Conservation (phyloP, 2,329 filamentous ascomycete species). For the Epichloe festucae region DNA sequence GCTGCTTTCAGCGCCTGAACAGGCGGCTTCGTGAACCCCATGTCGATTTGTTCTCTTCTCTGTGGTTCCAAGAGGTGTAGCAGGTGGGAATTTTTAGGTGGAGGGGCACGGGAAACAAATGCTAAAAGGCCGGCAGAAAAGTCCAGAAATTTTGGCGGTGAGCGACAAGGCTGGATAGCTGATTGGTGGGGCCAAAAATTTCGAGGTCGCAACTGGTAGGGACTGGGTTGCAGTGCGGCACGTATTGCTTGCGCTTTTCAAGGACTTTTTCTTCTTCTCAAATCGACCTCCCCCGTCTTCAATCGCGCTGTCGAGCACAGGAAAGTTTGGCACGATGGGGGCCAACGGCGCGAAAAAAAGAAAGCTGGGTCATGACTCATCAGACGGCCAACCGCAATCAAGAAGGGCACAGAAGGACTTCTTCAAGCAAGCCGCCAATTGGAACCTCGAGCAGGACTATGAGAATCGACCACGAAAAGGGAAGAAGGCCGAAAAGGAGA, state of each 20-base stretch:
- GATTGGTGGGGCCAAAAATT: constrained; percentile 13
- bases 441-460: constrained; percentile 89
- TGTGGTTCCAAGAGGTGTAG: neutral
- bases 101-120: constrained; percentile 6
- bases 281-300: neutral
- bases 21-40: constrained; percentile 23
- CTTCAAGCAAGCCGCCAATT: constrained; percentile 62
- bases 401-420: constrained; percentile 48
- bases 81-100: constrained; percentile 6
- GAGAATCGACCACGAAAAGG: constrained; percentile 68
- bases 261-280: neutral
- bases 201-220: neutral
- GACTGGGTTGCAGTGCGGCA: neutral
- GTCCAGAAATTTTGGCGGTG: constrained; percentile 27
- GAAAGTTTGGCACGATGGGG: constrained; percentile 23
- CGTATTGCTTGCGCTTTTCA: neutral
- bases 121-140: constrained; percentile 18
- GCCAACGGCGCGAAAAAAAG: constrained; percentile 41
- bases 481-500: constrained; percentile 60
- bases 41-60: constrained; percentile 5
- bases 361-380: constrained; percentile 40
- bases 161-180: constrained; percentile 6
- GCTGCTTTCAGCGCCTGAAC: constrained; percentile 33
- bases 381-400: constrained; percentile 30
- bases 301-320: neutral